phyloP scores from a whole-genome alignment of 73 alveolate genomes.

The Effrenium voratum region DNA sequence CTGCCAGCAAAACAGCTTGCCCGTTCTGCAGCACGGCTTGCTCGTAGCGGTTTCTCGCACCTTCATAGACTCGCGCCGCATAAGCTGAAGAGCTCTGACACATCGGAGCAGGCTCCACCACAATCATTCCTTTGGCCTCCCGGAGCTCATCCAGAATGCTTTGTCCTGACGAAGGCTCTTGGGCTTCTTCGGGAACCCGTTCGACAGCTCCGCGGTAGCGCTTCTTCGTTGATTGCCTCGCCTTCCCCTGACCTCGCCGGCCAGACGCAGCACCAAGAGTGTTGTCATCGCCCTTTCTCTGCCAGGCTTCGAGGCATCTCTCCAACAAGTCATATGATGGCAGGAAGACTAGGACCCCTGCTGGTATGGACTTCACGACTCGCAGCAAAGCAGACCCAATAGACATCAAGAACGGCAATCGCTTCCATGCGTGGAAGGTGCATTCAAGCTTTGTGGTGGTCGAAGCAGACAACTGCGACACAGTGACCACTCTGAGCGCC shows the following conservation, averaged over 20 bases:
- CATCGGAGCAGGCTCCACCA: slow-evolving; percentile 81
- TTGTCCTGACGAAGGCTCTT: slow-evolving; percentile 2
- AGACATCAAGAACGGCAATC: slow-evolving; percentile 65
- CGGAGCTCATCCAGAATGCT: slow-evolving; percentile 93
- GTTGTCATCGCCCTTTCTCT: slow-evolving; percentile 2
- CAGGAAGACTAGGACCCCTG: slow-evolving; percentile 97
- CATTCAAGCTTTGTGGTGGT: slow-evolving; percentile 86
- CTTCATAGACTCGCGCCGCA: slow-evolving; percentile 66
- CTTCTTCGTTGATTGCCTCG: not conserved
- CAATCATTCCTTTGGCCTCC: slow-evolving; percentile 71
- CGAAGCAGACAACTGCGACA: slow-evolving; percentile 59
- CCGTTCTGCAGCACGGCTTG: slow-evolving; percentile 46
- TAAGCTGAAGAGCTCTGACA: slow-evolving; percentile 38
- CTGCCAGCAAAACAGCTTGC: slow-evolving; percentile 97
- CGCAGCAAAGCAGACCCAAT: slow-evolving; percentile 94
- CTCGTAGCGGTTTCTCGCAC: slow-evolving; percentile 75
- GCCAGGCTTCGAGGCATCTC: slow-evolving; percentile 86
- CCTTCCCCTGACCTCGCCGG: not conserved
- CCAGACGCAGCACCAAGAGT: not conserved
- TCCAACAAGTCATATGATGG: slow-evolving; percentile 96
- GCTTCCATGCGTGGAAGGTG: slow-evolving; percentile 95
- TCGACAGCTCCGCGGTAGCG: slow-evolving; percentile 83
- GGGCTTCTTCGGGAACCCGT: slow-evolving; percentile 92
- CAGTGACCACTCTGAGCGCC: slow-evolving; percentile 95
- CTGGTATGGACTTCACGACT: slow-evolving; percentile 95